Conservation (phyloP, 2,329 filamentous ascomycete genomes). For the Sclerotinia minor region DNA sequence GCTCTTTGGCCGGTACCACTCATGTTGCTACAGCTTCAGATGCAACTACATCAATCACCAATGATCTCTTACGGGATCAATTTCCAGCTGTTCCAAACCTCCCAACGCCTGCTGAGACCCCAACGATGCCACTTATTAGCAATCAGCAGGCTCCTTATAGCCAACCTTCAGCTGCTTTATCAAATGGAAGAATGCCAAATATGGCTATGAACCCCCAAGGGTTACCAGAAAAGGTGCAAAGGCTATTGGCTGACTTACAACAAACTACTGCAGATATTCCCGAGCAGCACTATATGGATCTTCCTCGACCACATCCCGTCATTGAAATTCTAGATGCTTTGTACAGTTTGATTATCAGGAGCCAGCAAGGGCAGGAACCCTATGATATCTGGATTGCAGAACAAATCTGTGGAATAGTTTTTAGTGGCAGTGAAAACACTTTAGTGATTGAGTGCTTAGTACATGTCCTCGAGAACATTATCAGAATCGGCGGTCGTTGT, state of each 20-base stretch:
- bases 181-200: constrained; percentile 54
- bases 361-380: constrained; percentile 60
- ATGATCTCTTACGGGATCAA: constrained; percentile 64
- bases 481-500: constrained; percentile 56
- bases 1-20: constrained; percentile 53
- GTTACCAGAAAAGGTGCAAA: constrained; percentile 57
- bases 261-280: constrained; percentile 53
- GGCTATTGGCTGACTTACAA: constrained; percentile 59
- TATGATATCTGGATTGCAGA: constrained; percentile 60
- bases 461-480: constrained; percentile 60
- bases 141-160: constrained; percentile 57
- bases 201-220: constrained; percentile 51
- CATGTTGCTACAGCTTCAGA: constrained; percentile 61
- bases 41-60: constrained; percentile 60
- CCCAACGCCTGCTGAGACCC: constrained; percentile 60
- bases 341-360: constrained; percentile 63
- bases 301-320: constrained; percentile 59
- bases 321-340: constrained; percentile 64
- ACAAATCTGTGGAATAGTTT: constrained; percentile 58
- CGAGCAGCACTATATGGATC: constrained; percentile 60
- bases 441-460: constrained; percentile 62
- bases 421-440: constrained; percentile 52
- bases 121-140: constrained; percentile 51
- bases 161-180: constrained; percentile 50
- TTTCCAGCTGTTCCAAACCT: constrained; percentile 58